These are phyloP conservation scores for Plasmodium fragile DNA, from an alignment of 169 alveolate species.

Conservation along the genomic window DNA sequence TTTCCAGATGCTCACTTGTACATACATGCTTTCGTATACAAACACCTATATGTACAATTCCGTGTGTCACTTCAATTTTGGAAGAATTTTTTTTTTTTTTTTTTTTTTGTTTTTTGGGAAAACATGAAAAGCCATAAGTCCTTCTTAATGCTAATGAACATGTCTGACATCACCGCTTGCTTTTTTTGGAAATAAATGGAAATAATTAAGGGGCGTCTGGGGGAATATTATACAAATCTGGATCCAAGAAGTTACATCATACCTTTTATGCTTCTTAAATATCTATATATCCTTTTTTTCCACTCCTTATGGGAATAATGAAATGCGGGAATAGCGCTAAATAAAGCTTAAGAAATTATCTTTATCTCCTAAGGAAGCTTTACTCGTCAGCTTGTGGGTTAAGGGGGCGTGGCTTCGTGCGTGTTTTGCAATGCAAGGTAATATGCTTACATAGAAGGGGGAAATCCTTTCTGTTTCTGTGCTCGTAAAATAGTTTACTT, in stretches of 20 bases:
- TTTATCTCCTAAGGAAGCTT: not conserved
- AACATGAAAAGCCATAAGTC: slow-evolving; percentile 23
- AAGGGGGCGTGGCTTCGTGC: not conserved
- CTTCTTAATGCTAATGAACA: not conserved
- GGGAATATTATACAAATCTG: not conserved
- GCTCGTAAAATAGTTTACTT: not conserved
- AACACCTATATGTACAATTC: not conserved
- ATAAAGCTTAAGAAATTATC: not conserved
- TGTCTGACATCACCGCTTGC: slow-evolving; percentile 21
- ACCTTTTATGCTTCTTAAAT: not conserved
- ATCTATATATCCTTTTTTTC: not conserved
- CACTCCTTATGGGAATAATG: not conserved
- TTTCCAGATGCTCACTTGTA: slow-evolving; percentile 3
- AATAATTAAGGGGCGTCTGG: not conserved
- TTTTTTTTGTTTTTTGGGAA: slow-evolving; percentile 27
- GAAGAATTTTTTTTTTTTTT: not conserved
- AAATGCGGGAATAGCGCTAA: not conserved
- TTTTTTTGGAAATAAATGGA: slow-evolving; percentile 12
- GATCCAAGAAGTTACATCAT: slow-evolving; percentile 7
- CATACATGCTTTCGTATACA: not conserved
- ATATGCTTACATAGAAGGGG: not conserved
- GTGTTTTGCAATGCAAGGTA: not conserved
- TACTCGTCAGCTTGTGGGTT: not conserved
- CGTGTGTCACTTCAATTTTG: not conserved
- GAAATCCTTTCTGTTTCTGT: not conserved